Conservation (phyloP, 257 asterid species). For the Leonotis leonurus region DNA sequence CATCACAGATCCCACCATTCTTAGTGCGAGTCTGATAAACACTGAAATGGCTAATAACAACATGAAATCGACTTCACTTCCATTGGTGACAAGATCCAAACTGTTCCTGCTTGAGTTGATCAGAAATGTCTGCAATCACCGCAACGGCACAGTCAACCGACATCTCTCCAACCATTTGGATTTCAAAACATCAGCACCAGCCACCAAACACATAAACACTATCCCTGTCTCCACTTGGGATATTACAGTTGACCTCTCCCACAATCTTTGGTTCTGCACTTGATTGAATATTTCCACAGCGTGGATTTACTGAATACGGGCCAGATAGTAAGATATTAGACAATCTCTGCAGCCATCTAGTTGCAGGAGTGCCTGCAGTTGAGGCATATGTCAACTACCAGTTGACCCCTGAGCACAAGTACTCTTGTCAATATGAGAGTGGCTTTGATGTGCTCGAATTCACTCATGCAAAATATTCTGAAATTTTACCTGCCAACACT, state of each 20-base stretch:
- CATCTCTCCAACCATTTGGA: not conserved
- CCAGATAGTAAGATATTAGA: constrained; percentile 21
- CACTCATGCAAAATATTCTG: constrained; percentile 17
- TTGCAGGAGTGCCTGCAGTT: constrained; percentile 28
- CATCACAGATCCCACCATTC: too few relatives aligned
- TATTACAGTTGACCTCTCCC: not conserved
- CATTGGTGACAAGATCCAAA: not conserved
- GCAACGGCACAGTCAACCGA: not conserved
- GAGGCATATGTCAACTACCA: constrained; percentile 36
- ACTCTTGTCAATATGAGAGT: constrained; percentile 34
- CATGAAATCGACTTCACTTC: not conserved
- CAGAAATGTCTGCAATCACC: too few relatives aligned
- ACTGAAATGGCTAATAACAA: not conserved
- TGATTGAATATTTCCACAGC: constrained; percentile 33
- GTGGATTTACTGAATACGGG: constrained; percentile 24
- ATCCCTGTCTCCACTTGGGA: constrained; percentile 1
- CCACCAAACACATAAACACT: not conserved
- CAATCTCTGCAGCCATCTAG: constrained; percentile 24
- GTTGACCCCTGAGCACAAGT: constrained; percentile 30
- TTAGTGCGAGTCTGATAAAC: too few relatives aligned
- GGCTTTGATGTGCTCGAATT: constrained; percentile 30
- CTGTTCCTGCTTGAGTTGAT: not conserved
- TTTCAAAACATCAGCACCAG: not conserved
- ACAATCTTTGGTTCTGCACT: constrained; percentile 25
- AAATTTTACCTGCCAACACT: constrained; percentile 25